Percentiles rank a stretch among this genome's conserved stretches.
These are phyloP conservation scores for Aspergillus piperis DNA, from an alignment of 2,329 filamentous ascomycete genomes.

Conservation along the genomic window DNA sequence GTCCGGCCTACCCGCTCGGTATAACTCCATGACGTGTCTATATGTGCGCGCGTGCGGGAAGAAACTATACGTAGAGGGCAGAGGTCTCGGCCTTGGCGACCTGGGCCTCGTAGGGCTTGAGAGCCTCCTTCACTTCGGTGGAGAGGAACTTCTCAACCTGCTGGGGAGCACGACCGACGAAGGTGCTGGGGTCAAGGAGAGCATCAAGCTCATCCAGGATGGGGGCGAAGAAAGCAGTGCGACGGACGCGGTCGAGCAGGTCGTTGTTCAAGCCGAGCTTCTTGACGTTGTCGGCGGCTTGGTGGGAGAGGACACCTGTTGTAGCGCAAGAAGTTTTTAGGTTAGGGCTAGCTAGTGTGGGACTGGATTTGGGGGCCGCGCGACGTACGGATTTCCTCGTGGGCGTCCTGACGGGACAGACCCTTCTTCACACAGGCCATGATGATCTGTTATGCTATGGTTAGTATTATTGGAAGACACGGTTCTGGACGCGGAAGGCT, in stretches of 20 bases:
- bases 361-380: not conserved
- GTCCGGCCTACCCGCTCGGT: not conserved
- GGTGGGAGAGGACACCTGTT: constrained; percentile 67
- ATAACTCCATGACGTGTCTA: not conserved
- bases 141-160: constrained; percentile 56
- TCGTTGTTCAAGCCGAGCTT: constrained; percentile 76
- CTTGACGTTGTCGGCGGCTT: constrained; percentile 72
- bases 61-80: constrained; percentile 42
- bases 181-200: constrained; percentile 65
- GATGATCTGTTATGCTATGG: constrained; percentile 57
- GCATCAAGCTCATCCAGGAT: constrained; percentile 69
- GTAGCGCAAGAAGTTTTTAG: constrained; percentile 17
- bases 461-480: not conserved
- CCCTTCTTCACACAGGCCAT: constrained; percentile 75
- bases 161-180: constrained; percentile 58
- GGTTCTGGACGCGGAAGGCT: constrained; percentile 8
- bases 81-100: constrained; percentile 41
- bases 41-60: not conserved
- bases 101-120: constrained; percentile 49
- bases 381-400: constrained; percentile 72
- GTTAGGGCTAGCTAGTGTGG: not conserved
- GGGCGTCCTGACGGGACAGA: constrained; percentile 74
- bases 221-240: constrained; percentile 70
- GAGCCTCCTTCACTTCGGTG: constrained; percentile 51
- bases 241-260: constrained; percentile 74